phyloP scores from a whole-genome alignment of 495 filamentous ascomycete genomes.

The Trichoderma gamsii region DNA sequence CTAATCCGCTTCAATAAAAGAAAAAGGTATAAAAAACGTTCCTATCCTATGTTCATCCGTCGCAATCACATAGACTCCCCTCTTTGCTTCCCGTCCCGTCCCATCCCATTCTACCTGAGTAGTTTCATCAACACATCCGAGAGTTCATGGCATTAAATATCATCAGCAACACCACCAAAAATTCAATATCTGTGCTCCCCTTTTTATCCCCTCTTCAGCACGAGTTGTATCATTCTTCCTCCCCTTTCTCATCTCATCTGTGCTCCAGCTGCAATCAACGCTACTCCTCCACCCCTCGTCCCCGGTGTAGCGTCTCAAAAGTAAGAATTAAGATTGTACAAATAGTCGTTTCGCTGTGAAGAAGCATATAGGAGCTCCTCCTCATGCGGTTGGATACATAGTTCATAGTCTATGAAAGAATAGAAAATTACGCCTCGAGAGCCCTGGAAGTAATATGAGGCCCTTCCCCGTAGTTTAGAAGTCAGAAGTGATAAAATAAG shows the following conservation, averaged over 20 bases:
- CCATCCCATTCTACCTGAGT: background rate
- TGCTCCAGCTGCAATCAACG: background rate
- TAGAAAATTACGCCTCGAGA: conserved; percentile 4
- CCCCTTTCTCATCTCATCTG: background rate
- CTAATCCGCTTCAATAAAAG: background rate
- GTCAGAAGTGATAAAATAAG: background rate
- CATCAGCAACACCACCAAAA: background rate
- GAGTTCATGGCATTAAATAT: conserved; percentile 13
- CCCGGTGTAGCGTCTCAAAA: background rate
- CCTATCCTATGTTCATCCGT: conserved; percentile 14
- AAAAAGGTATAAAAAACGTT: background rate
- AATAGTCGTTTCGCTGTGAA: conserved; percentile 7
- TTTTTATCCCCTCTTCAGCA: background rate
- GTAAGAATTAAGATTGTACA: conserved; percentile 12
- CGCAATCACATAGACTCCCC: background rate
- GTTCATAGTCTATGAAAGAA: background rate
- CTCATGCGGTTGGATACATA: conserved; percentile 8
- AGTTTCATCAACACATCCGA: background rate
- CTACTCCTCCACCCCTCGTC: background rate
- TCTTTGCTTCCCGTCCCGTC: background rate
- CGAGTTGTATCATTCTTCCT: background rate
- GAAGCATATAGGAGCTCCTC: background rate
- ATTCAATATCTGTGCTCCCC: background rate
- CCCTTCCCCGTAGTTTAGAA: background rate
- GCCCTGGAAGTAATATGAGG: background rate